Base-by-base conservation (phyloP, 129 eudicot genomes). In the Ambrosia artemisiifolia region DNA sequence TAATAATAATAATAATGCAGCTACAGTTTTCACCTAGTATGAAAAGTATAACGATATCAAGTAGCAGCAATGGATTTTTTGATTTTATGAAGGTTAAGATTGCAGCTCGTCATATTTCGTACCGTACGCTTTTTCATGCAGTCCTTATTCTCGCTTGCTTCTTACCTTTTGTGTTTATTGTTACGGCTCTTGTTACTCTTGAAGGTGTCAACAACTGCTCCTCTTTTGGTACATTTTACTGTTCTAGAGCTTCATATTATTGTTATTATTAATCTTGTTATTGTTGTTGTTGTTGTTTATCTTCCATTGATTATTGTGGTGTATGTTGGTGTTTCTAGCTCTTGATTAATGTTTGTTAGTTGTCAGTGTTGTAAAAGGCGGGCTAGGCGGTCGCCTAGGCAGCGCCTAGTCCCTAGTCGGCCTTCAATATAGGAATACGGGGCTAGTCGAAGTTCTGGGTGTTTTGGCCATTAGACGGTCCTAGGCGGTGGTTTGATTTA, bases 141-240 rank as follows among this genome's bases (percentile, higher is more conserved):
- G 88, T 94, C n/a, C 84, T 94, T 47, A 75, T 88, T 63, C 91
- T 90, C 3, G 96, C 99, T 13, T 88, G 85, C 78, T 69, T 94
- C 79, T 81, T 94, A 83, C 99, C 99, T 0, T 94, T 94, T 46
- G 94, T 90, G 47, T 94, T 94, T 85, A 94, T 94, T 60, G 86
- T 90, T 65, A 94, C 99, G 3, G 99, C 99, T 65, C 74, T 90
- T 57, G 97, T 90, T 83, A 94, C 99, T 73, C 96, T 94, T 59
- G 99, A 94, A 88, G 99, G 99, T 79, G 99, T 88, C 86, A 90
- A 94, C 88, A 94, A 90, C 84, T 94, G 97, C 75, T 90, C 97
- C 50, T 88, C 97, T 2, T 73, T 94, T 36, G 97, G 97, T 94
- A 86, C 71, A 44, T 3, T 14, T 3, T 14, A n/a, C 30, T 46